Conservation (phyloP, 345 rosid genomes). For the Citrus glauca region DNA sequence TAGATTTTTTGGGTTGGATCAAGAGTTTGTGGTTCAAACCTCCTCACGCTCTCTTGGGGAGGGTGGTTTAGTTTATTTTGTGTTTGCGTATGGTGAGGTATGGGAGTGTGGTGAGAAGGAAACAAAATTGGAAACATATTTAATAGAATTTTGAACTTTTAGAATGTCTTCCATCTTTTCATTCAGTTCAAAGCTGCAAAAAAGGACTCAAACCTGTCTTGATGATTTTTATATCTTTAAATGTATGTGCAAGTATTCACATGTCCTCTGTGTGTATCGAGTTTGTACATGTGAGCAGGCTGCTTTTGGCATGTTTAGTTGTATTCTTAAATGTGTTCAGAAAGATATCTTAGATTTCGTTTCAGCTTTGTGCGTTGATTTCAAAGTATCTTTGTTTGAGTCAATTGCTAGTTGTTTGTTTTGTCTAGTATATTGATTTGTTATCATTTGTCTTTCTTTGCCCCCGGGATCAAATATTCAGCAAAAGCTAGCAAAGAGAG, state of each 20-base stretch:
- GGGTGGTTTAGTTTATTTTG: background rate
- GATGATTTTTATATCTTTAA: background rate
- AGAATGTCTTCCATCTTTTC: background rate
- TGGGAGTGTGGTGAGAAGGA: background rate
- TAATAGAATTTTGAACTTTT: background rate
- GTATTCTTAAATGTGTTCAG: background rate
- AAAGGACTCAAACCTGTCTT: background rate
- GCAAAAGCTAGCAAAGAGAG: slow-evolving; percentile 98
- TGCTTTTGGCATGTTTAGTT: background rate
- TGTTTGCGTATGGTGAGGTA: background rate
- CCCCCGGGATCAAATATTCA: slow-evolving; percentile 33
- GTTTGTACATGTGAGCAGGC: background rate
- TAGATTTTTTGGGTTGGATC: background rate
- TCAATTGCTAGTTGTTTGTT: background rate
- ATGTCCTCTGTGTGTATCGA: background rate
- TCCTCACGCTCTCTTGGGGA: background rate
- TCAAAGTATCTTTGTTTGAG: background rate
- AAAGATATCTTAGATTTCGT: slow-evolving; percentile 1
- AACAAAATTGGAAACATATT: background rate
- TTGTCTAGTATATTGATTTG: background rate
- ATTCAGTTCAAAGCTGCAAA: background rate
- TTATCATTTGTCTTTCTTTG: slow-evolving; percentile 1
- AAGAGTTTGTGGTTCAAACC: background rate
- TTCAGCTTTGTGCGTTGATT: slow-evolving; percentile 5
- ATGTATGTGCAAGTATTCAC: background rate